A percentile compares a stretch with the other conserved stretches of the same genome.
Conservation (phyloP, 768 basidiomycete genomes). For the Auricularia sp. region DNA sequence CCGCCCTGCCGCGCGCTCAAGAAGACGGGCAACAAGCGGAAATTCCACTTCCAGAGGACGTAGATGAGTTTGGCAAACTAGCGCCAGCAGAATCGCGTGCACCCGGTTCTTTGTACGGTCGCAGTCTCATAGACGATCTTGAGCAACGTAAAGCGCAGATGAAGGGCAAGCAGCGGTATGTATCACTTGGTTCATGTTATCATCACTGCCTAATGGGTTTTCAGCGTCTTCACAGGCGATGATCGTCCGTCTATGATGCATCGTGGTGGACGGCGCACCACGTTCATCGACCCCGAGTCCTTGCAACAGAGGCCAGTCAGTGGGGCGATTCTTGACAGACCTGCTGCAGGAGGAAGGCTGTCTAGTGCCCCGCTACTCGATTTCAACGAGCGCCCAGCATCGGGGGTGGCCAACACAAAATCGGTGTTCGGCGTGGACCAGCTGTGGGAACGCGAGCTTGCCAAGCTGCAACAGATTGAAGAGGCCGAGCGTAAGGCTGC, state of each 20-base stretch:
- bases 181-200: background rate
- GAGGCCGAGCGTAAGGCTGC: slow-evolving; percentile 50
- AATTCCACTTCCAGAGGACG: slow-evolving; percentile 21
- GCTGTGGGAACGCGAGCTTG: slow-evolving; percentile 85
- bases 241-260: slow-evolving; percentile 91
- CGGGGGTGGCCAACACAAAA: slow-evolving; percentile 33
- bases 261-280: slow-evolving; percentile 49
- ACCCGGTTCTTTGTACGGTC: slow-evolving; percentile 77
- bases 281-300: slow-evolving; percentile 63
- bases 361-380: slow-evolving; percentile 58
- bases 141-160: slow-evolving; percentile 75
- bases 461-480: slow-evolving; percentile 69
- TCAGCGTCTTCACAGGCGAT: slow-evolving; percentile 81
- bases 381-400: slow-evolving; percentile 35
- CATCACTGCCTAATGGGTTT: background rate
- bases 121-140: slow-evolving; percentile 83
- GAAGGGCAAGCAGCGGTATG: slow-evolving; percentile 75
- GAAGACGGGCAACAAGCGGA: slow-evolving; percentile 70
- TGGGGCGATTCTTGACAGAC: slow-evolving; percentile 28
- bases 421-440: slow-evolving; percentile 94
- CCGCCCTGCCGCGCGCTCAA: slow-evolving; percentile 56
- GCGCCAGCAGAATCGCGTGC: slow-evolving; percentile 32
- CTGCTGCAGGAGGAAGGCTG: slow-evolving; percentile 34
- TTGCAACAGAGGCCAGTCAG: slow-evolving; percentile 40
- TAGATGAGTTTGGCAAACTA: slow-evolving; percentile 19